phyloP scores from a whole-genome alignment of 805 yeast species.

The Isabelozyma pseudorhagii region DNA sequence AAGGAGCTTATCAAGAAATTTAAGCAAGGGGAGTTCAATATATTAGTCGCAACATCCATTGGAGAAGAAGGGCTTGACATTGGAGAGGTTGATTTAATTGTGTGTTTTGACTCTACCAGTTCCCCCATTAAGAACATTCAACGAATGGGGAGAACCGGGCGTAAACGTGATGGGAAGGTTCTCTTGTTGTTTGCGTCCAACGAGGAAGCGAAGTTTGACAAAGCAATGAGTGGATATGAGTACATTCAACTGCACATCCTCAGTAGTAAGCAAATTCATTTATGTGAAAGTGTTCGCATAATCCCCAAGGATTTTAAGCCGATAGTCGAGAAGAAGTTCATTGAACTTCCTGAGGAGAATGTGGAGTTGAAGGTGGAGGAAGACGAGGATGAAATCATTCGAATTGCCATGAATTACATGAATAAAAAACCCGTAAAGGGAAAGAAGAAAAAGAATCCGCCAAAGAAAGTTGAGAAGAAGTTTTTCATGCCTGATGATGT shows the following conservation, averaged over 20 bases:
- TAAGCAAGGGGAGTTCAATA: conserved; percentile 68
- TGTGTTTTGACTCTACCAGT: conserved; percentile 89
- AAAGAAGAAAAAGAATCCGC: conserved; percentile 9
- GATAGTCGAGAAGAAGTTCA: conserved; percentile 48
- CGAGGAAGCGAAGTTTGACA: conserved; percentile 76
- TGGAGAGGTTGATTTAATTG: conserved; percentile 93
- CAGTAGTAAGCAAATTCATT: conserved; percentile 40
- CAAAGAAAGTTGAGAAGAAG: conserved; percentile 27
- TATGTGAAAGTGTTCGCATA: conserved; percentile 58
- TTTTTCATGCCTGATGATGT: conserved; percentile 77
- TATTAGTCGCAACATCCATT: conserved; percentile 91
- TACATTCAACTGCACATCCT: conserved; percentile 70
- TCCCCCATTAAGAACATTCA: conserved; percentile 93
- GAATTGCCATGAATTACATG: conserved; percentile 65
- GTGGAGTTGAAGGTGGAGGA: conserved; percentile 52
- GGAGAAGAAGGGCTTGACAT: conserved; percentile 99
- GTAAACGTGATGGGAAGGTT: conserved; percentile 86
- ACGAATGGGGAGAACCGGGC: conserved; percentile 97
- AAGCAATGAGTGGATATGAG: conserved; percentile 81
- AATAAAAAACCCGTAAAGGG: conserved; percentile 8
- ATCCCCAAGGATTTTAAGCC: conserved; percentile 62
- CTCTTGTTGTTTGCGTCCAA: conserved; percentile 69
- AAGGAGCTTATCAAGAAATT: conserved; percentile 74
- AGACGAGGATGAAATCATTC: conserved; percentile 62
- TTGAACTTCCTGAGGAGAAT: conserved; percentile 73